These are phyloP conservation scores for Heterobasidion annosum DNA, from an alignment of 1,284 basidiomycete genomes.

Conservation along the genomic window DNA sequence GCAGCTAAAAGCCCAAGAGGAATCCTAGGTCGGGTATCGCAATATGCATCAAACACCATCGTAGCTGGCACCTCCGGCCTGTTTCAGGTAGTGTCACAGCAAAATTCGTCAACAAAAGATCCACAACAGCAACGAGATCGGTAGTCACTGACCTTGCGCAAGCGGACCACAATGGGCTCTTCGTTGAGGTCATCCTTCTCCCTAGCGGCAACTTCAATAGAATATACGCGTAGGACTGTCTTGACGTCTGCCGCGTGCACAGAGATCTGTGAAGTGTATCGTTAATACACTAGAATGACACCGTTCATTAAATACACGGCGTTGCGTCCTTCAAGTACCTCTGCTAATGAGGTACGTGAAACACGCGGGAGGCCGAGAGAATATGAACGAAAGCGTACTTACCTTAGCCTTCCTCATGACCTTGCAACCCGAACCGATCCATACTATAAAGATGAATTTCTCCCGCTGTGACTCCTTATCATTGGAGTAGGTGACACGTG, in stretches of 20 bases:
- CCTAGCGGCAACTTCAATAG: slow-evolving; percentile 78
- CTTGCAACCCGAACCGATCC: slow-evolving; percentile 83
- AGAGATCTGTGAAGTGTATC: slow-evolving; percentile 54
- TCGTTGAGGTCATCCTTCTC: slow-evolving; percentile 78
- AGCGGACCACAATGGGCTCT: slow-evolving; percentile 61
- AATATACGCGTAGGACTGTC: slow-evolving; percentile 66
- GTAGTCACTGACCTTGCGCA: slow-evolving; percentile 56
- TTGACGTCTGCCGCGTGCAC: slow-evolving; percentile 86
- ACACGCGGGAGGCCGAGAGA: not conserved
- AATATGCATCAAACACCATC: slow-evolving; percentile 53
- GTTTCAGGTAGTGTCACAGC: not conserved
- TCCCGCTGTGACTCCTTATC: slow-evolving; percentile 81
- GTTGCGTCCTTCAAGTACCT: not conserved
- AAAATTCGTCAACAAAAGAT: not conserved
- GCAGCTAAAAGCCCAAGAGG: slow-evolving; percentile 1
- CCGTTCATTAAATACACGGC: not conserved
- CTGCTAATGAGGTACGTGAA: not conserved
- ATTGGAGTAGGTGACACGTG: slow-evolving; percentile 76
- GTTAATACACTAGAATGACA: not conserved
- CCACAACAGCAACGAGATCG: slow-evolving; percentile 4
- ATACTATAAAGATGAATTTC: slow-evolving; percentile 85
- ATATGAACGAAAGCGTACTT: slow-evolving; percentile 16
- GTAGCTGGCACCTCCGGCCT: slow-evolving; percentile 79
- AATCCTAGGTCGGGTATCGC: not conserved
- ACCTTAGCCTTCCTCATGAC: slow-evolving; percentile 90